Percentiles rank a stretch among this genome's conserved stretches.
Conservation (phyloP, 2,329 filamentous ascomycete species). For the Neopestalotiopsis sp. region DNA sequence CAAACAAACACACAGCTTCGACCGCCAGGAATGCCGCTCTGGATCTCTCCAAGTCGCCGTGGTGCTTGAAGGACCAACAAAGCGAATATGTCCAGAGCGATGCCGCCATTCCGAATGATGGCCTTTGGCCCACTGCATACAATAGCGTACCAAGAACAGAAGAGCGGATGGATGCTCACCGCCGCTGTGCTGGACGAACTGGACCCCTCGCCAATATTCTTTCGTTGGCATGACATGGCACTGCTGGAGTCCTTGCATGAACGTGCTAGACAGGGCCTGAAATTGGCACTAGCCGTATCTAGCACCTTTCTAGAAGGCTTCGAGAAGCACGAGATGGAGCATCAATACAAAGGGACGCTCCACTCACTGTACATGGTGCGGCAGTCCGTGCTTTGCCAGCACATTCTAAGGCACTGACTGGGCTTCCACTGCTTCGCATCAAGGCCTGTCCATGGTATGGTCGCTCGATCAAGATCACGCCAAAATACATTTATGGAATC, state of each 20-base stretch:
- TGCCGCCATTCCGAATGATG: not conserved
- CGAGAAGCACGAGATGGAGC: conserved; percentile 20
- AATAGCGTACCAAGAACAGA: not conserved
- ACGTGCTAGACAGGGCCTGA: conserved; percentile 18
- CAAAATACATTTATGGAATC: conserved; percentile 2
- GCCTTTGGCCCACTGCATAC: not conserved
- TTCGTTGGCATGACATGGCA: conserved; percentile 4
- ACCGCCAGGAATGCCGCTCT: not conserved
- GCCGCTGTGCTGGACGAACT: not conserved
- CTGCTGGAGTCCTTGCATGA: conserved; percentile 17
- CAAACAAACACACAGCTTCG: not conserved
- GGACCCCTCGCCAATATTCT: not conserved
- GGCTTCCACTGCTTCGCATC: not conserved
- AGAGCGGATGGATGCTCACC: conserved; percentile 1
- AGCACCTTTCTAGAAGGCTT: conserved; percentile 24
- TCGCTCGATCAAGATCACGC: conserved; percentile 6
- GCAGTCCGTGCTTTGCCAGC: conserved; percentile 16
- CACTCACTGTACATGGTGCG: not conserved
- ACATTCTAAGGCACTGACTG: not conserved
- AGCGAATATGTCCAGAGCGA: not conserved
- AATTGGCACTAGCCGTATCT: conserved; percentile 22
- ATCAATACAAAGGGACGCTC: conserved; percentile 12
- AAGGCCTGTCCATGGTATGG: conserved; percentile 9
- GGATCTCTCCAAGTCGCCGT: not conserved
- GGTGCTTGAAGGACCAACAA: not conserved